Evolutionary conservation across 176 grass and related monocot species (phyloP).

Genomic region (Elaeis guineensis): DNA sequence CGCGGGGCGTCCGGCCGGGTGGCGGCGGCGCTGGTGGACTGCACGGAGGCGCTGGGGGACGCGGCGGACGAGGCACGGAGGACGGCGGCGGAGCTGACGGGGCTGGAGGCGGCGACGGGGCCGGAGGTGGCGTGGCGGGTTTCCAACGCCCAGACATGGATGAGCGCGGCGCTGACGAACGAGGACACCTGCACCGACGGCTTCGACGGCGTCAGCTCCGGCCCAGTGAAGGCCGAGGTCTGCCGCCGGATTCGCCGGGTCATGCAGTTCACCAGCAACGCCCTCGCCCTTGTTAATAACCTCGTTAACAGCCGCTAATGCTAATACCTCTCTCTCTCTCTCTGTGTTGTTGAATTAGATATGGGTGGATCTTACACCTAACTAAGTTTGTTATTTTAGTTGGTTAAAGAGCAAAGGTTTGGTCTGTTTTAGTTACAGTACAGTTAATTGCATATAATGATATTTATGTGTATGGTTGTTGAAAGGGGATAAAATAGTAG

Average conservation of each 20-base stretch:
- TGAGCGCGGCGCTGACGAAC: constrained; percentile 50
- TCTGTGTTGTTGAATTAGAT: no score
- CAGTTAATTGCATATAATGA: no score
- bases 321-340: no score
- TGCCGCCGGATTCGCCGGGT: neutral
- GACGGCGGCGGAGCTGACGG: neutral
- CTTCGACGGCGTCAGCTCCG: neutral
- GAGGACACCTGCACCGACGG: constrained; percentile 55
- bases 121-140: constrained; percentile 33
- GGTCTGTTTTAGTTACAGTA: no score
- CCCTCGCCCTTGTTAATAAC: constrained; percentile 43
- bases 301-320: no score
- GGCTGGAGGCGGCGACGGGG: constrained; percentile 6
- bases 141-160: constrained; percentile 57
- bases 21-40: constrained; percentile 8
- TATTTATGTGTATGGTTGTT: no score
- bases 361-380: no score
- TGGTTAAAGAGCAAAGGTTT: no score
- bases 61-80: constrained; percentile 4
- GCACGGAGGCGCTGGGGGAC: no score
- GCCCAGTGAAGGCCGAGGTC: neutral
- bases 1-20: neutral
- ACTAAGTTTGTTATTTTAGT: no score
- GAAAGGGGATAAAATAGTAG: no score
- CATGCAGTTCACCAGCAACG: constrained; percentile 39